A percentile compares a stretch with the other conserved stretches of the same genome.
Evolutionary conservation across 164 flowering plant species (phyloP).

Genomic region (Sedum album): DNA sequence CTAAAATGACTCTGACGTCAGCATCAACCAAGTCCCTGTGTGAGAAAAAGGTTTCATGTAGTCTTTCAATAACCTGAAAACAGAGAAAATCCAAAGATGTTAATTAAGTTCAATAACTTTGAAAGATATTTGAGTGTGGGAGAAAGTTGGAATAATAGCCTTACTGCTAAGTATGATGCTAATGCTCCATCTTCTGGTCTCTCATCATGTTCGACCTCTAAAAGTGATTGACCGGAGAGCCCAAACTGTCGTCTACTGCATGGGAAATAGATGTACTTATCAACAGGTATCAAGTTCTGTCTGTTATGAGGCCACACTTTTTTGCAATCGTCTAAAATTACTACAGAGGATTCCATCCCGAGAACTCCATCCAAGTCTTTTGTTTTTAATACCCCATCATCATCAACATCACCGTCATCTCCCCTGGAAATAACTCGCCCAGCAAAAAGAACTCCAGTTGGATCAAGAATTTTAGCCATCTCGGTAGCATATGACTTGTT

Average conservation of each 20-base stretch:
- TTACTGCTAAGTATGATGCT: slow-evolving; percentile 78
- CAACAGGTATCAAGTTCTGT: slow-evolving; percentile 83
- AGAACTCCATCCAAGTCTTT: too few species aligned
- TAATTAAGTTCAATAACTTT: neutral
- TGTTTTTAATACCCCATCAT: slow-evolving; percentile 72
- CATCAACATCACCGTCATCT: slow-evolving; percentile 69
- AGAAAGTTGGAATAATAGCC: slow-evolving; percentile 15
- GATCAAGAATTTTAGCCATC: too few species aligned
- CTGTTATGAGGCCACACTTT: too few species aligned
- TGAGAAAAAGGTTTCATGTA: slow-evolving; percentile 74
- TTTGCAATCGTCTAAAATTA: slow-evolving; percentile 90
- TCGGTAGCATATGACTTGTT: too few species aligned
- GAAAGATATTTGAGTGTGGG: neutral
- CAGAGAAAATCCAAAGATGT: neutral
- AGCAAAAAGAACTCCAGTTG: too few species aligned
- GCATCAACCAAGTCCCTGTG: slow-evolving; percentile 50
- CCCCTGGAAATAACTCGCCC: too few species aligned
- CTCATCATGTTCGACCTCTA: slow-evolving; percentile 92
- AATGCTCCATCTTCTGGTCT: too few species aligned
- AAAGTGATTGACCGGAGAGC: slow-evolving; percentile 98
- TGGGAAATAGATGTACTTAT: too few species aligned
- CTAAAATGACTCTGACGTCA: too few species aligned
- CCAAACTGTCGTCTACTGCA: too few species aligned
- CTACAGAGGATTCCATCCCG: slow-evolving; percentile 92
- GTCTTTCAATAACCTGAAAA: too few species aligned